Percentiles rank a stretch among this genome's conserved stretches.
Evolutionary conservation across 2,329 filamentous ascomycete genomes (phyloP).

Genomic region (Trichoderma asperellum): DNA sequence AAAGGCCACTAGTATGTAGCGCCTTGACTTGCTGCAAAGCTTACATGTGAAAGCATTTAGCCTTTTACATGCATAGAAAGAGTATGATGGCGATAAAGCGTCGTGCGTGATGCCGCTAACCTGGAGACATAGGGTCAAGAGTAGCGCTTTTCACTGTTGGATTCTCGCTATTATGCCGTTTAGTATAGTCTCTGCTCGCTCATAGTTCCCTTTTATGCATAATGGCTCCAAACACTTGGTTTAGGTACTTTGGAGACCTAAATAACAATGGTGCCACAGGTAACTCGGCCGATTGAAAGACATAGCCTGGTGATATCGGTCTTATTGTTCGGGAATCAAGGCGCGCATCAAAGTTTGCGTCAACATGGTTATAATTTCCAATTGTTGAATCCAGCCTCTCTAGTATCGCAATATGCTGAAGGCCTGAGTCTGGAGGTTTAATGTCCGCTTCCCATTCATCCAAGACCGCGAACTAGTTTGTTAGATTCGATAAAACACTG

Average conservation of each 20-base stretch:
- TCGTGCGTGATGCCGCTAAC: not conserved
- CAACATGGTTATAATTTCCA: not conserved
- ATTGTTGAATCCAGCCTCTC: not conserved
- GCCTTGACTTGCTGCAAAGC: not conserved
- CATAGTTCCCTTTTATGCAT: too few species aligned
- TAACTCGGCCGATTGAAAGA: not conserved
- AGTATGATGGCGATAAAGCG: not conserved
- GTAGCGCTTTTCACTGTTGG: too few species aligned
- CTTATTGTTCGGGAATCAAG: not conserved
- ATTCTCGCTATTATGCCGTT: too few species aligned
- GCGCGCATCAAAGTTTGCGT: not conserved
- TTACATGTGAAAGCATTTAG: not conserved
- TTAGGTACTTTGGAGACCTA: not conserved
- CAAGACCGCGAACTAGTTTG: not conserved
- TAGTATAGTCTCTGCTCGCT: too few species aligned
- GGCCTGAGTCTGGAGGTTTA: too few species aligned
- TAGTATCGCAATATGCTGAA: not conserved
- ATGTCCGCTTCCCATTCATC: too few species aligned
- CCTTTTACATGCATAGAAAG: not conserved
- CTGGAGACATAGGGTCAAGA: too few species aligned
- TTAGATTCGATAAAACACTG: too few species aligned
- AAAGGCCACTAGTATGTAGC: not conserved
- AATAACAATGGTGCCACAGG: not conserved
- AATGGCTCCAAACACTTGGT: not conserved
- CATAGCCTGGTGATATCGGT: not conserved